phyloP scores from a whole-genome alignment of 208 protist species.

The Crithidia expoeki region DNA sequence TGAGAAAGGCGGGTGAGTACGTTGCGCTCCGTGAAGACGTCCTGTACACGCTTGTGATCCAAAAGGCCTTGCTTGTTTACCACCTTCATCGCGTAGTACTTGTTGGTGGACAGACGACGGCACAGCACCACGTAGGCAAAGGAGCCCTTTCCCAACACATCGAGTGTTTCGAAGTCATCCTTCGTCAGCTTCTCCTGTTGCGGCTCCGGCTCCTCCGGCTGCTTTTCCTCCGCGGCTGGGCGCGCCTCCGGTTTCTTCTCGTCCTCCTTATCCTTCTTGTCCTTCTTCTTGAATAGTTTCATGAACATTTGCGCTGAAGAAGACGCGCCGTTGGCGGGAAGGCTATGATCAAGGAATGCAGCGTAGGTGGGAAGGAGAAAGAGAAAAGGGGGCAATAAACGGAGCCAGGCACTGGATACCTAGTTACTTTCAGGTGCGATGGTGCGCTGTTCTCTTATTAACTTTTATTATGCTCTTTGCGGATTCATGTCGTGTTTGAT shows the following conservation, averaged over 20 bases:
- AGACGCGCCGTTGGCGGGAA: background rate
- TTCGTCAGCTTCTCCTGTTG: conserved; percentile 85
- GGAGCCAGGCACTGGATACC: conserved; percentile 1
- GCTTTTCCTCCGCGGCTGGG: conserved; percentile 28
- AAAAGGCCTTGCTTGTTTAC: conserved; percentile 92
- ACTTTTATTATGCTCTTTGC: too few species aligned
- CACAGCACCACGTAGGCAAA: conserved; percentile 96
- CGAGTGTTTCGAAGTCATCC: conserved; percentile 93
- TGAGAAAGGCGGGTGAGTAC: conserved; percentile 93
- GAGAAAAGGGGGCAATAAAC: conserved; percentile 4
- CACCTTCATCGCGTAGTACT: conserved; percentile 96
- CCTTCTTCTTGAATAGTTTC: conserved; percentile 82
- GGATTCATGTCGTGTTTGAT: too few species aligned
- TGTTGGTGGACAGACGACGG: conserved; percentile 83
- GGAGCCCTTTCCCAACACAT: conserved; percentile 94
- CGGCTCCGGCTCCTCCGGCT: conserved; percentile 19
- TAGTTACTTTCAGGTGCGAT: background rate
- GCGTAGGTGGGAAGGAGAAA: background rate
- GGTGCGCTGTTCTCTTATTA: background rate
- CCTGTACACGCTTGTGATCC: conserved; percentile 90
- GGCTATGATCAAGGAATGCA: background rate
- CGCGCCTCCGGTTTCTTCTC: conserved; percentile 40
- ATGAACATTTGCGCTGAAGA: conserved; percentile 65
- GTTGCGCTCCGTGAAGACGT: conserved; percentile 93
- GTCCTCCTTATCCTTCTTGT: conserved; percentile 91